A percentile compares a stretch with the other conserved stretches of the same genome.
Conservation (phyloP, 164 flowering plant species). For the Pachysandra terminalis region DNA sequence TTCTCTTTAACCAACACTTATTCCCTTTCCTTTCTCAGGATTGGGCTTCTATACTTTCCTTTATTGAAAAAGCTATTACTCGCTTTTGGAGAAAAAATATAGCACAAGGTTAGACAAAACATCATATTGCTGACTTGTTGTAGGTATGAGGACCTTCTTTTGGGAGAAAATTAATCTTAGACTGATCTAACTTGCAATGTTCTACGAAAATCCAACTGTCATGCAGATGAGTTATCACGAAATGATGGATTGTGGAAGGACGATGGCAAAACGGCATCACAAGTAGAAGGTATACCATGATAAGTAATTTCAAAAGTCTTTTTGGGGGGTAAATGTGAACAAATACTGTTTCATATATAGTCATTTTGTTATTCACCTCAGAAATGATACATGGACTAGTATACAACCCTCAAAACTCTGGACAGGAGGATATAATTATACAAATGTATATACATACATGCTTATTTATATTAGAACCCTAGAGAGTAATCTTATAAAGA, state of each 20-base stretch:
- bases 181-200: constrained; percentile 2
- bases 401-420: no score
- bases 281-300: constrained; percentile 20
- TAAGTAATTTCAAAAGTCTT: constrained; percentile 5
- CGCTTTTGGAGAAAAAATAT: constrained; percentile 42
- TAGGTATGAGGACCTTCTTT: neutral
- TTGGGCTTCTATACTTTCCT: constrained; percentile 62
- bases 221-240: constrained; percentile 15
- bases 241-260: constrained; percentile 22
- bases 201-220: constrained; percentile 18
- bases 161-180: neutral
- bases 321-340: neutral
- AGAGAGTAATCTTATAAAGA: no score
- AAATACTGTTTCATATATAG: neutral
- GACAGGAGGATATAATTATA: no score
- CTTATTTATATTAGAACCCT: no score
- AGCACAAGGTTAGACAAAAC: constrained; percentile 35
- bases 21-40: constrained; percentile 38
- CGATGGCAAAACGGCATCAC: constrained; percentile 14
- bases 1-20: no score
- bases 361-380: neutral
- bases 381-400: neutral
- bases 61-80: constrained; percentile 53
- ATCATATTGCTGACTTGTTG: neutral
- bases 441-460: no score